A percentile compares a stretch with the other conserved stretches of the same genome.
phyloP scores from a whole-genome alignment of 1,284 basidiomycete genomes.

The Ganoderma boninense region DNA sequence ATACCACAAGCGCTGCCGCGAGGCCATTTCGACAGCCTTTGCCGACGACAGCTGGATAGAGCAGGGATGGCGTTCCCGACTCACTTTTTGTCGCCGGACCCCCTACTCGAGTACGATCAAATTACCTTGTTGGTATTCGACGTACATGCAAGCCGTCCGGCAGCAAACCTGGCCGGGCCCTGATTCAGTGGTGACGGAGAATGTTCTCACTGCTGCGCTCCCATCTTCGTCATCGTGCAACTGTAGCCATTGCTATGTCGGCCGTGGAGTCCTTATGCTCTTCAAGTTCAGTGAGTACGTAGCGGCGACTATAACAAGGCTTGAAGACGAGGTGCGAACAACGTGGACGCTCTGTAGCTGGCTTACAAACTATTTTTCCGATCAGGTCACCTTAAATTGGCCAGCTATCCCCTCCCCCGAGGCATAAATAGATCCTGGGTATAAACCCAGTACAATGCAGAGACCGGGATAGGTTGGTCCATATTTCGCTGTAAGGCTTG shows the following conservation, averaged over 20 bases:
- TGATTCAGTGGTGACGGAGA: neutral
- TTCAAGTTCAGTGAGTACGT: neutral
- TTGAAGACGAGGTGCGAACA: neutral
- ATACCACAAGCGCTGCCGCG: constrained; percentile 23
- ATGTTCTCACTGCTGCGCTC: neutral
- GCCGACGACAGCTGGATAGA: neutral
- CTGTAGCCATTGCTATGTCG: neutral
- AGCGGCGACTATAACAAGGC: neutral
- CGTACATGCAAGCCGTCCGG: neutral
- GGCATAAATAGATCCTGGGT: too few species aligned
- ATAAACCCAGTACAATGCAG: too few species aligned
- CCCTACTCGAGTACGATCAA: too few species aligned
- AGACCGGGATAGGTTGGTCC: too few species aligned
- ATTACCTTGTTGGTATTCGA: neutral
- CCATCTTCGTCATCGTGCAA: neutral
- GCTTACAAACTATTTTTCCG: neutral
- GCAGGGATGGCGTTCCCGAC: neutral
- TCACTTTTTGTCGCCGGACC: neutral
- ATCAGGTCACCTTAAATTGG: neutral
- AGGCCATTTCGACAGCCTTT: constrained; percentile 11
- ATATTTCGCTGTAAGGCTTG: too few species aligned
- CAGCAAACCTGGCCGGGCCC: neutral
- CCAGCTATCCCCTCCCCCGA: neutral
- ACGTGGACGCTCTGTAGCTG: neutral
- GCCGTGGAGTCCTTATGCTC: neutral